phyloP scores from a whole-genome alignment of 768 basidiomycete genomes.

The Candolleomyces aberdarensis region DNA sequence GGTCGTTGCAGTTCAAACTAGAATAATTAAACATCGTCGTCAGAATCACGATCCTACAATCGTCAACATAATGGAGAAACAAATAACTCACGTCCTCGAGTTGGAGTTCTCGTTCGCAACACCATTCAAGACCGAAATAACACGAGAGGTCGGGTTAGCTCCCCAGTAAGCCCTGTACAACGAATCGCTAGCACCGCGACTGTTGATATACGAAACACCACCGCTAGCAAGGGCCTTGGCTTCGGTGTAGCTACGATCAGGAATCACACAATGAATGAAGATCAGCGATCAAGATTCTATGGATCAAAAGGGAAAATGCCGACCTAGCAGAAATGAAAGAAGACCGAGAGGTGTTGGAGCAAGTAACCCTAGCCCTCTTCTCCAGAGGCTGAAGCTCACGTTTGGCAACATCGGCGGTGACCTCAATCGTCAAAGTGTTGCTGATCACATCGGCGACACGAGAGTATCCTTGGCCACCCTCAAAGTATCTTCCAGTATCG shows the following conservation, averaged over 20 bases:
- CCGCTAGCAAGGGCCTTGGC: constrained; percentile 35
- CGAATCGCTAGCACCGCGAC: constrained; percentile 31
- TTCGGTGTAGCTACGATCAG: constrained; percentile 32
- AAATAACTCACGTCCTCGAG: constrained; percentile 32
- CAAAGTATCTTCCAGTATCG: constrained; percentile 4
- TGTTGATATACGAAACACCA: constrained; percentile 32
- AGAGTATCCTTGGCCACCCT: constrained; percentile 18
- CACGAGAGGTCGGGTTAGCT: constrained; percentile 31
- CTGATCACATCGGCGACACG: constrained; percentile 20
- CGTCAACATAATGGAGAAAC: not conserved
- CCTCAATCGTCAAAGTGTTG: constrained; percentile 29
- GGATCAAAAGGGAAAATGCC: not conserved
- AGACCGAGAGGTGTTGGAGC: constrained; percentile 29
- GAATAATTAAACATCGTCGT: not conserved
- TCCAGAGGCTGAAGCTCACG: constrained; percentile 26
- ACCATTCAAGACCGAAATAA: constrained; percentile 31
- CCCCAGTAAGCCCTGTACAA: constrained; percentile 41
- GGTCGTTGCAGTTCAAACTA: constrained; percentile 42
- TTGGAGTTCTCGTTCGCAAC: constrained; percentile 39
- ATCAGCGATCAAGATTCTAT: not conserved
- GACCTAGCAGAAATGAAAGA: constrained; percentile 41
- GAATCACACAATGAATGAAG: not conserved
- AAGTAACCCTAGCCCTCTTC: constrained; percentile 38
- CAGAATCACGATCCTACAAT: not conserved
- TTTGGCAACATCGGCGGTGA: constrained; percentile 32